Conservation (phyloP, 2,329 filamentous ascomycete genomes). For the Alternaria ventricosa region DNA sequence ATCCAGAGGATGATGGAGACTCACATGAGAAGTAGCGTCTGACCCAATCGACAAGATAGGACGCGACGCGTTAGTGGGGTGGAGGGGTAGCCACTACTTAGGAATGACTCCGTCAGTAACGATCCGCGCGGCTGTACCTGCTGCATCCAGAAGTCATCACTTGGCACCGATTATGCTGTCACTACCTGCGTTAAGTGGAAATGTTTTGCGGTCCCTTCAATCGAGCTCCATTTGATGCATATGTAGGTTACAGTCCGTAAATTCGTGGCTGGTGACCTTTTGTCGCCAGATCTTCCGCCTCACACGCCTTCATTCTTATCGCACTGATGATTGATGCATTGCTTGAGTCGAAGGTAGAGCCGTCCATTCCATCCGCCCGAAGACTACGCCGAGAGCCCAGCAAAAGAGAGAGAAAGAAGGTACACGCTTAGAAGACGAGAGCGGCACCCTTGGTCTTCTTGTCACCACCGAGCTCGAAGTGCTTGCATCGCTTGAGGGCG, state of each 20-base stretch:
- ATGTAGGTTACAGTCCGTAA: conserved; percentile 49
- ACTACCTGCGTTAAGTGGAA: not conserved
- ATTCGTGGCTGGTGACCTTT: conserved; percentile 44
- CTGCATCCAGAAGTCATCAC: not conserved
- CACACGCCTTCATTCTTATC: conserved; percentile 35
- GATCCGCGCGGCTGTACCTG: conserved; percentile 1
- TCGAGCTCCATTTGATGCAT: conserved; percentile 51
- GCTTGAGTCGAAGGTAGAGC: conserved; percentile 45
- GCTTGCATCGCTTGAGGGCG: conserved; percentile 99
- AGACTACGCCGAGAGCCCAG: conserved; percentile 50
- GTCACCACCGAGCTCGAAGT: conserved; percentile 99
- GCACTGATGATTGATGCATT: conserved; percentile 33
- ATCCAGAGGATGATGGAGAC: not conserved
- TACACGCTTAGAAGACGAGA: conserved; percentile 92
- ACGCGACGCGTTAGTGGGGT: conserved; percentile 29
- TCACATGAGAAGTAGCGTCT: conserved; percentile 5
- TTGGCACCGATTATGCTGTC: not conserved
- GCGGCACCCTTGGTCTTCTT: conserved; percentile 99
- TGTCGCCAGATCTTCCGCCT: conserved; percentile 39
- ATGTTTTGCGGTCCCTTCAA: conserved; percentile 40
- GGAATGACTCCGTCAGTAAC: conserved; percentile 12
- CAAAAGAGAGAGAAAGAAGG: conserved; percentile 49
- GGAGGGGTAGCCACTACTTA: conserved; percentile 26
- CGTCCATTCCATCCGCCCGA: conserved; percentile 44
- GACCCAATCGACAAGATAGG: conserved; percentile 14